Base-by-base conservation (phyloP, 306 rosid species). In the Trifolium subterraneum region DNA sequence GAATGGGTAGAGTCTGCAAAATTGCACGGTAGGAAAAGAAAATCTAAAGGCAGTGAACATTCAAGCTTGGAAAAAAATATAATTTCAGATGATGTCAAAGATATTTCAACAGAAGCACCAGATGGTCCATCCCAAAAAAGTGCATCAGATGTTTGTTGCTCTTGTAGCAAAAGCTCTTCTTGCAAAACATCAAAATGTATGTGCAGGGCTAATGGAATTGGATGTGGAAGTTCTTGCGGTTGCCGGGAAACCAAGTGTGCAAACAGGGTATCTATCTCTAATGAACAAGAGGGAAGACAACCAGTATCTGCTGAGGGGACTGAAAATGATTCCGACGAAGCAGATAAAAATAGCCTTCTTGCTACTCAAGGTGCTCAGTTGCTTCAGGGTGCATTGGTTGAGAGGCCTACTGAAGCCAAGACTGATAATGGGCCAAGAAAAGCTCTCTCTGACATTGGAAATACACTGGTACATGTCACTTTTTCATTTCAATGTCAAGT, bases 401-500 rank as follows among this genome's bases (percentile, higher is more conserved):
- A 86, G 47, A 76, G 83, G 77, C 85, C 93, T 33, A 68, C 63
- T 1, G 92, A 80, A 58, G 81, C 88, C 19, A 74, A 75, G 70
- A 85, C 45, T 50, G 84, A 68, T 71, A 80, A 71, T 72, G 86
- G 64, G 6, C 33, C 84, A 52, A 87, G 99, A 80, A 94, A 81
- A 76, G 77, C 99, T 61, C 90, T 94, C 9, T 85, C 96, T 15
- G 95, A 94, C 79, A 94, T 94, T 47, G 99, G 99, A 79, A 94
- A 94, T 84, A 80, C 86, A 70, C 44, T 80, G 91, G 93, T 91
- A 80, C 33, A 78, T 82, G 36, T 2, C 27, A 25, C 16, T 12
- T 73, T 60, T 20, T 9, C 4, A 58, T 23, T 27, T 64, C 12
- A 31, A 60, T 60, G 41, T 60, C 47, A 42, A 5, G 10, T 75